Conservation (phyloP, 169 alveolate species). For the Eimeria falciformis region DNA sequence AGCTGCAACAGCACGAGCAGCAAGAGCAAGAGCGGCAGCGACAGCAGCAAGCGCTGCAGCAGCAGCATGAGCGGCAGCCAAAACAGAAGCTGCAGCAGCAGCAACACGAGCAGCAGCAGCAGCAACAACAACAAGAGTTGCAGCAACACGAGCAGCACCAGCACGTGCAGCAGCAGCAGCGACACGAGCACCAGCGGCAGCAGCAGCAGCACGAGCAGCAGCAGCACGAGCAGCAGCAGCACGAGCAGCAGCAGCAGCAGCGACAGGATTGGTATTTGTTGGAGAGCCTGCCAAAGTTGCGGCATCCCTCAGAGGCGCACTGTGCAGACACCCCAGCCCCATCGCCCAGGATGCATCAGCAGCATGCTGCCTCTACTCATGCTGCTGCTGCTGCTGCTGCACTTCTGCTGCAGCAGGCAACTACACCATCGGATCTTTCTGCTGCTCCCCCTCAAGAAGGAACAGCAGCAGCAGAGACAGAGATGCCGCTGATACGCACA, state of each 20-base stretch:
- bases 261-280: not conserved
- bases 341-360: not conserved
- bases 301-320: conserved; percentile 3
- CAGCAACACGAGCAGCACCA: not conserved
- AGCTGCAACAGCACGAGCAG: not conserved
- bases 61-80: not conserved
- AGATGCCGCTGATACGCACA: not conserved
- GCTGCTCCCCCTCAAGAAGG: not conserved
- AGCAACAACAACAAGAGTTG: not conserved
- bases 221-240: not conserved
- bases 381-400: conserved; percentile 25
- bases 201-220: not conserved
- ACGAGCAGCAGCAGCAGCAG: not conserved
- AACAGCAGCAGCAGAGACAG: not conserved
- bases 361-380: not conserved
- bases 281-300: not conserved
- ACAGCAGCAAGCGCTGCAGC: not conserved
- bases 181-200: not conserved
- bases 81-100: not conserved
- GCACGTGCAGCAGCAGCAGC: not conserved
- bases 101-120: not conserved
- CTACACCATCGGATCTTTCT: not conserved
- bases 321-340: conserved; percentile 24
- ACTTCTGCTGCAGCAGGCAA: not conserved
- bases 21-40: not conserved